Evolutionary conservation across 2,329 filamentous ascomycete species (phyloP), one percentile per base, ranked within the genome.

Genomic region (Purpureocillium lavendulum): DNA sequence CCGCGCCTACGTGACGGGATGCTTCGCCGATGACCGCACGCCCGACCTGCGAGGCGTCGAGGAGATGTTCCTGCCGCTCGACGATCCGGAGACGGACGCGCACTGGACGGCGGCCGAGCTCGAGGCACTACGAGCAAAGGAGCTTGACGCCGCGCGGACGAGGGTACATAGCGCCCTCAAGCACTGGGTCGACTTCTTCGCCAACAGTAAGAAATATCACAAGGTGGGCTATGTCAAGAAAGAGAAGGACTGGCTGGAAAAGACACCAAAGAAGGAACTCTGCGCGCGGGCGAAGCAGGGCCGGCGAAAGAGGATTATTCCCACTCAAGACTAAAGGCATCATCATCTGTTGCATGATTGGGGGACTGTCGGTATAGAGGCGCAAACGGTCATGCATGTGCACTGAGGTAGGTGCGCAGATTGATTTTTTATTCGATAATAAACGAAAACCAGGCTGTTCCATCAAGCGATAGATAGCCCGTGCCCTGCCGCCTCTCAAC

Each of bases 1-100:
- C 12, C 82, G 92, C 36, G 87, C 82, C 15, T 98, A 88, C 61
- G 80, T 98, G 9, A 97, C 92, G 2, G 87, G 87, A 14, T 98
- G 92, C 62, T 98, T 98, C 66, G 68, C 77, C 30, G 82, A 87
- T 47, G 92, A 98, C 68, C 70, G 81, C 26, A 92, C 82, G 2
- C 73, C 84, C 4, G 92, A 98, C 65, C 66, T 96, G 59, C 77
- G 85, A 45, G 92, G 92, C 34, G 82, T 87, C 4, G 92, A 97
- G 65, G 75, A 81, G 46, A 92, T 94, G 76, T 97, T 79, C 63
- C 58, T 90, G 8, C 79, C 79, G 2, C 51, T 77, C 28, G 77
- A 82, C 57, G 71, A 82, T 52, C 67, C 72, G 1, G 67, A 70
- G 40, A 72, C 84, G 18, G 84, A 89, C 58, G 52, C 56, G 29